These are phyloP conservation scores for Nymphaea colorata DNA, from an alignment of 164 flowering plant genomes.

Conservation along the genomic window DNA sequence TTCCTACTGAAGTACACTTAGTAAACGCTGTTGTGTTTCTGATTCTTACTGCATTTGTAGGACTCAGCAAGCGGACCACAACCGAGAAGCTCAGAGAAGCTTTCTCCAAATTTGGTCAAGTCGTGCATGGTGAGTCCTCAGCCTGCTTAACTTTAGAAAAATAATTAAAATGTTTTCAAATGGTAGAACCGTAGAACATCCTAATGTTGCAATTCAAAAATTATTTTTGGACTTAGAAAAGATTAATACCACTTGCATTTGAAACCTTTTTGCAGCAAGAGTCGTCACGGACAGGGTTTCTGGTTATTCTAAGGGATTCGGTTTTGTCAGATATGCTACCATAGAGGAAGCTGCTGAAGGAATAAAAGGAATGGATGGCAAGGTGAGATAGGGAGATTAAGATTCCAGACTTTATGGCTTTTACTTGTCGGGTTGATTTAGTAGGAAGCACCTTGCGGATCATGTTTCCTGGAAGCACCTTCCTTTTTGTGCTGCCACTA, in stretches of 20 bases:
- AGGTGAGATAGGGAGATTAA: conserved; percentile 26
- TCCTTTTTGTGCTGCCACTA: too few species aligned
- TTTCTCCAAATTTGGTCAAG: conserved; percentile 52
- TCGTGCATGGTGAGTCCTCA: conserved; percentile 41
- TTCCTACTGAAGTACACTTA: background rate
- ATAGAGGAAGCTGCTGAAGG: conserved; percentile 67
- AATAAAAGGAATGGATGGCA: conserved; percentile 84
- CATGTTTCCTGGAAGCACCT: too few species aligned
- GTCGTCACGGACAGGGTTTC: conserved; percentile 72
- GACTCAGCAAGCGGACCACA: conserved; percentile 63
- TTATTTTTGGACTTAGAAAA: background rate
- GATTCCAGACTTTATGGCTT: background rate
- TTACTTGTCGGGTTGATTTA: too few species aligned
- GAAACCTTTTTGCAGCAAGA: conserved; percentile 32
- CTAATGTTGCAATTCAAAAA: background rate
- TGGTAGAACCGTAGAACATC: background rate
- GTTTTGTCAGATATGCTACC: conserved; percentile 70
- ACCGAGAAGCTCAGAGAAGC: conserved; percentile 40
- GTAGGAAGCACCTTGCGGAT: too few species aligned
- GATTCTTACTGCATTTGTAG: conserved; percentile 12
- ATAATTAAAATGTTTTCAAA: background rate
- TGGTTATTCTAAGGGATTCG: conserved; percentile 83
- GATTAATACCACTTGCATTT: background rate
- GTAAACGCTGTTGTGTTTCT: background rate
- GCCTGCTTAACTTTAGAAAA: background rate